Percentiles rank a stretch among this genome's conserved stretches.
Conservation (phyloP, 176 grass and related monocot genomes). For the Cenchrus americanus region DNA sequence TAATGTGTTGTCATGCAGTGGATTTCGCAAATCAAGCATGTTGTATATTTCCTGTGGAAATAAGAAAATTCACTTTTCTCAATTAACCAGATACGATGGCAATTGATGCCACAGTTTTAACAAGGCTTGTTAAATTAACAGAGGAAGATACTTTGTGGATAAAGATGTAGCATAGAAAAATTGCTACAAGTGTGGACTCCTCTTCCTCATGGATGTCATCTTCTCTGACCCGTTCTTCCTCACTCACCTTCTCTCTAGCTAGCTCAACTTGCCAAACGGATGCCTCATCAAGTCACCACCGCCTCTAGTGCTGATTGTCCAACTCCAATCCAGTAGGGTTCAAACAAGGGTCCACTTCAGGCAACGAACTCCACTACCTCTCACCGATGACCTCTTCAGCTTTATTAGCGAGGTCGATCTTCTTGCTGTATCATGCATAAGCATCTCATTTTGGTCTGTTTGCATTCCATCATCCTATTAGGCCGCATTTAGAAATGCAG, state of each 20-base stretch:
- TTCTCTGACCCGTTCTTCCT: neutral
- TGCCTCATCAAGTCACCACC: neutral
- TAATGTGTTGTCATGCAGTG: neutral
- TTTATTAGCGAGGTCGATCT: neutral
- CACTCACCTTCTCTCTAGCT: neutral
- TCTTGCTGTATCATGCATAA: neutral
- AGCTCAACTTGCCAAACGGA: neutral
- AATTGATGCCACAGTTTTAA: neutral
- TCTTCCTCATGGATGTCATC: neutral
- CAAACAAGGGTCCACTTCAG: neutral
- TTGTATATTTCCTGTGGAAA: neutral
- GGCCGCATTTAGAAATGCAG: neutral
- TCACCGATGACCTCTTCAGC: neutral
- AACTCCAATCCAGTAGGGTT: neutral
- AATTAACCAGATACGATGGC: neutral
- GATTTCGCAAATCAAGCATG: neutral
- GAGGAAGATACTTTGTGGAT: neutral
- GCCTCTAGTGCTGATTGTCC: neutral
- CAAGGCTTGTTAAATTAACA: neutral
- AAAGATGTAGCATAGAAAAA: neutral
- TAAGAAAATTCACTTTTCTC: neutral
- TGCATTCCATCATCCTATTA: neutral
- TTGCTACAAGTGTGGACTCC: neutral
- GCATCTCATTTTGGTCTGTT: neutral
- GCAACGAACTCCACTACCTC: neutral